These are phyloP conservation scores for Metarhizium sp. DNA, from an alignment of 2,329 filamentous ascomycete genomes.

Conservation along the genomic window DNA sequence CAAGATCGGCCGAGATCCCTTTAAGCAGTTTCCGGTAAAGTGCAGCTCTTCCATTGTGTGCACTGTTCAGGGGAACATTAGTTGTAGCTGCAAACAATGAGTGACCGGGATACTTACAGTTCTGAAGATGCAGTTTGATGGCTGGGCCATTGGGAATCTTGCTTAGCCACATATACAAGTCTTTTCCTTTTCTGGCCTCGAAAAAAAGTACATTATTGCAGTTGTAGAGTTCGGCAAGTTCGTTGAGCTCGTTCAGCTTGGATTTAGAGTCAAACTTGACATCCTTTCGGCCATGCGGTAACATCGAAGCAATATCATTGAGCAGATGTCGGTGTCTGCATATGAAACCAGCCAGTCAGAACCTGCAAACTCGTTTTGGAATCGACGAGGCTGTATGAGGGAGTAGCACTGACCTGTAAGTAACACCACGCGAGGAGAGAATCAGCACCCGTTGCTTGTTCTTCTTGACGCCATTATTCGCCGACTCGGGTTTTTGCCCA, in stretches of 20 bases:
- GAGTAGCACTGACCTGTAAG: conserved; percentile 54
- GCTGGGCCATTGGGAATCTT: conserved; percentile 68
- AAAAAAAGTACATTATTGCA: conserved; percentile 95
- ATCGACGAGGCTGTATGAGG: not conserved
- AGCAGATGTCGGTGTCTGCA: conserved; percentile 83
- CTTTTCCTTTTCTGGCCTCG: conserved; percentile 87
- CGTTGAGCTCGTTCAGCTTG: conserved; percentile 74
- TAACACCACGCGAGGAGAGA: conserved; percentile 85
- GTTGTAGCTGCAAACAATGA: conserved; percentile 1
- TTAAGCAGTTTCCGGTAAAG: conserved; percentile 94
- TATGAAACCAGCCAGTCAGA: not conserved
- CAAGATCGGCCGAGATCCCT: conserved; percentile 82
- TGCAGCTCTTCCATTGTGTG: conserved; percentile 97
- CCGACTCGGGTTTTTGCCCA: conserved; percentile 38
- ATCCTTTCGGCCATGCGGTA: conserved; percentile 89
- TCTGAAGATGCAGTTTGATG: conserved; percentile 66
- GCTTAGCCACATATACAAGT: conserved; percentile 88
- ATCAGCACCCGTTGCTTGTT: conserved; percentile 77
- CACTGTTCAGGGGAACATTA: conserved; percentile 39
- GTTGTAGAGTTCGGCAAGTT: conserved; percentile 68
- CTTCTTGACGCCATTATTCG: conserved; percentile 42
- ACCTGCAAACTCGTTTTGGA: not conserved
- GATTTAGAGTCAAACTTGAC: conserved; percentile 96
- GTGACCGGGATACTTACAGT: conserved; percentile 36
- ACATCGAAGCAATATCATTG: conserved; percentile 76